Percentiles rank a stretch among this genome's conserved stretches.
Conservation (phyloP, 2,329 filamentous ascomycete genomes). For the Cercospora sp. region DNA sequence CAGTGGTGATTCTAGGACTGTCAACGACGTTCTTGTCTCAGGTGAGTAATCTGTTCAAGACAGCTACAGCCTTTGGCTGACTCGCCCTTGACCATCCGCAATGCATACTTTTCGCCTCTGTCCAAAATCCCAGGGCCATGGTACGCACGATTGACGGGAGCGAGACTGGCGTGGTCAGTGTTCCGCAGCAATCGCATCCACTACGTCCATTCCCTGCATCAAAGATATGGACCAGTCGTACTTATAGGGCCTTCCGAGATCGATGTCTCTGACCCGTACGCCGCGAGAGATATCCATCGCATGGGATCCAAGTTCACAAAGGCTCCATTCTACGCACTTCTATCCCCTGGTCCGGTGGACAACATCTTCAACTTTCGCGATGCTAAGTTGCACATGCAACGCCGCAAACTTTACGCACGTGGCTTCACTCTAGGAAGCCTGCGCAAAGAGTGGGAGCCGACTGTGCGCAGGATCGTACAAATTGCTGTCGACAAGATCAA, state of each 20-base stretch:
- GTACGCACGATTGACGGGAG: conserved; percentile 49
- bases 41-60: background rate
- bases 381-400: background rate
- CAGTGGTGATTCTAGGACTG: background rate
- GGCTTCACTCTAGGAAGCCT: background rate
- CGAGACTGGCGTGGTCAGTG: conserved; percentile 46
- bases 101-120: conserved; percentile 8
- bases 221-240: conserved; percentile 50
- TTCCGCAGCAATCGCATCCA: conserved; percentile 40
- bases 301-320: background rate
- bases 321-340: background rate
- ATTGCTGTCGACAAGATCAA: conserved; percentile 37
- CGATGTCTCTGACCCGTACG: background rate
- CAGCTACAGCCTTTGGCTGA: background rate
- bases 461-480: conserved; percentile 31
- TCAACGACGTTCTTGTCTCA: background rate
- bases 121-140: conserved; percentile 43
- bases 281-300: background rate
- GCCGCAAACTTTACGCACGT: background rate
- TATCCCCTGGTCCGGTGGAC: background rate
- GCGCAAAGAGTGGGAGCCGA: background rate
- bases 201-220: conserved; percentile 47
- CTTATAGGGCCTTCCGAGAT: conserved; percentile 39
- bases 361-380: background rate
- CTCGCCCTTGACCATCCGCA: background rate